Evolutionary conservation across 2,329 filamentous ascomycete species (phyloP), one percentile per base, ranked within the genome.

Genomic region (Colletotrichum acutatum): DNA sequence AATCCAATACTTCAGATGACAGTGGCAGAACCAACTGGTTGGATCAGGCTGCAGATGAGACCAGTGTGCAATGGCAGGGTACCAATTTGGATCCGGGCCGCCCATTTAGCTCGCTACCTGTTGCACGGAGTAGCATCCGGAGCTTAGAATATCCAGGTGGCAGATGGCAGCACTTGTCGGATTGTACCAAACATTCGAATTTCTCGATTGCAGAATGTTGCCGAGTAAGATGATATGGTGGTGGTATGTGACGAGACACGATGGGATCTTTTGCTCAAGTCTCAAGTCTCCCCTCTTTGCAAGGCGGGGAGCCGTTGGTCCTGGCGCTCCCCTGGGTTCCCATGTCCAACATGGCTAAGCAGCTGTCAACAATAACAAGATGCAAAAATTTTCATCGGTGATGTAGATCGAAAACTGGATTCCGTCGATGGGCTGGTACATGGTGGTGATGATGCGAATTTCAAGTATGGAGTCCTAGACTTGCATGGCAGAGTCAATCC

Each of bases 31-130:
- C 70, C 66, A 72, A 24, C 54, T 24, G 60, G 56, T 60, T 61
- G 66, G 70, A 53, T 56, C 56, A 28, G 60, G 70, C 70, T 72
- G 70, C 66, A 72, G 70, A 62, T 49, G 59, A 54, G 58, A 54
- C 14, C 32, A 28, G 53, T 62, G 46, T n/a, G 42, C 32, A 24
- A 37, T 30, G 60, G 24, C 34, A 53, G 16, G 56, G 54, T 57
- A 16, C 30, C 32, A 42, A 34, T 16, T 37, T 65, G 16, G 52
- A 65, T 65, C 5, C 22, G 46, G 26, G n/a, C 11, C 34, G 49
- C 61, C 49, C 42, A 32, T n/a, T 34, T 37, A 26, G 61, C 28
- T 53, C 28, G 30, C 22, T 28, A n/a, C 28, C n/a, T 60, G n/a
- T 9, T 46, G 32, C 34, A 19, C 60, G 7, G 22, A 46, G 37